Evolutionary conservation across 257 asterid species (phyloP).

Genomic region (Prunella vulgaris): DNA sequence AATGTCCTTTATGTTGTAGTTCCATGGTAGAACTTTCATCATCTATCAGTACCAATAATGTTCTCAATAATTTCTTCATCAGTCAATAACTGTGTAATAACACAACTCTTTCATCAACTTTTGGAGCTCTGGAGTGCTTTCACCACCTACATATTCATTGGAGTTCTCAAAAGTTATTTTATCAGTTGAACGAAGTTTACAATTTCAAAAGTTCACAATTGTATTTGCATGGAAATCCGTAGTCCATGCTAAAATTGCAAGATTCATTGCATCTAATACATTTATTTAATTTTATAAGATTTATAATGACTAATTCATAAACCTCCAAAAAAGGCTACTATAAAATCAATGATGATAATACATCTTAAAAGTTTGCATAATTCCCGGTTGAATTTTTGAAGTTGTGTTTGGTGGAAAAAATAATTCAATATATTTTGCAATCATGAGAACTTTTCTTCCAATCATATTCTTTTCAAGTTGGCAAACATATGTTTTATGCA

Average conservation of each 20-base stretch:
- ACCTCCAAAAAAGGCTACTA: background rate
- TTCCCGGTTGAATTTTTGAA: background rate
- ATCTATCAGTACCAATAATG: background rate
- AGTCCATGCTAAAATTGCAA: background rate
- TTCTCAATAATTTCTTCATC: background rate
- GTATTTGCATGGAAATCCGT: background rate
- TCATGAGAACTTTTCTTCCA: background rate
- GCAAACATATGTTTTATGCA: no score
- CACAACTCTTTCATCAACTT: background rate
- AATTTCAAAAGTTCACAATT: background rate
- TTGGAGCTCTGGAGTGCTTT: background rate
- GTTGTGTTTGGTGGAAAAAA: conserved; percentile 1
- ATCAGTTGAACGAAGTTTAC: background rate
- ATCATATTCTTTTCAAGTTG: background rate
- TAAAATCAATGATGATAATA: background rate
- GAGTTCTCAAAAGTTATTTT: background rate
- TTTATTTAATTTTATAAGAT: background rate
- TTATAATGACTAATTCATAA: background rate
- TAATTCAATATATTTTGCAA: background rate
- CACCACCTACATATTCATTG: background rate
- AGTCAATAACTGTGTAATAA: background rate
- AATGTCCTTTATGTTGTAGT: no score
- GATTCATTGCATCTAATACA: background rate
- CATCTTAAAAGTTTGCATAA: background rate
- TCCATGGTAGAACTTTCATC: no score